phyloP scores from a whole-genome alignment of 2,329 filamentous ascomycete genomes.

The Colletotrichum aenigma region DNA sequence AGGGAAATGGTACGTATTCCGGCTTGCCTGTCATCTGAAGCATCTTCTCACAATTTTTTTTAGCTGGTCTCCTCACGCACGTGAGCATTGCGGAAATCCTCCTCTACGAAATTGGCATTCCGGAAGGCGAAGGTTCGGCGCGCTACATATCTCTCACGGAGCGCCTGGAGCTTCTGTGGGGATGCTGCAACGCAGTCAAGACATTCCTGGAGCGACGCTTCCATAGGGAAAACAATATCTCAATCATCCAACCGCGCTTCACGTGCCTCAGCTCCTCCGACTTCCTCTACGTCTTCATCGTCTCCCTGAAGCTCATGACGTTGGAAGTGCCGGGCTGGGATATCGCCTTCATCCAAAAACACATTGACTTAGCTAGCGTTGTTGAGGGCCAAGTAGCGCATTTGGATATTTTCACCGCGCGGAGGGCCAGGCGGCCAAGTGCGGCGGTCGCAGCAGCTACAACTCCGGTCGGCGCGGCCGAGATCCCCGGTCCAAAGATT shows the following conservation, averaged over 20 bases:
- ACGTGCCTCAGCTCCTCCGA: slow-evolving; percentile 51
- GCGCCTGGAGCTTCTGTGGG: slow-evolving; percentile 50
- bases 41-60: background rate
- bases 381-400: slow-evolving; percentile 33
- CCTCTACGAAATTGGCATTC: slow-evolving; percentile 50
- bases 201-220: slow-evolving; percentile 44
- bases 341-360: slow-evolving; percentile 34
- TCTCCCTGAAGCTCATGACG: slow-evolving; percentile 49
- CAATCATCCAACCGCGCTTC: slow-evolving; percentile 39
- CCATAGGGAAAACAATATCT: slow-evolving; percentile 11
- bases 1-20: slow-evolving; percentile 34
- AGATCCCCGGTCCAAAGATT: background rate
- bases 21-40: background rate
- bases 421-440: slow-evolving; percentile 20
- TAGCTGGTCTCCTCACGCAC: slow-evolving; percentile 46
- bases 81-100: slow-evolving; percentile 49
- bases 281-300: slow-evolving; percentile 51
- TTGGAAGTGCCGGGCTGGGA: slow-evolving; percentile 53
- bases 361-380: slow-evolving; percentile 37
- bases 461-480: background rate
- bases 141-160: slow-evolving; percentile 38
- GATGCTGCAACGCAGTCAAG: slow-evolving; percentile 44
- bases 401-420: slow-evolving; percentile 29
- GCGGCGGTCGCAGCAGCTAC: background rate
- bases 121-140: slow-evolving; percentile 36